Evolutionary conservation across 805 yeast genomes (phyloP).

Genomic region (Metschnikowia shivogae): DNA sequence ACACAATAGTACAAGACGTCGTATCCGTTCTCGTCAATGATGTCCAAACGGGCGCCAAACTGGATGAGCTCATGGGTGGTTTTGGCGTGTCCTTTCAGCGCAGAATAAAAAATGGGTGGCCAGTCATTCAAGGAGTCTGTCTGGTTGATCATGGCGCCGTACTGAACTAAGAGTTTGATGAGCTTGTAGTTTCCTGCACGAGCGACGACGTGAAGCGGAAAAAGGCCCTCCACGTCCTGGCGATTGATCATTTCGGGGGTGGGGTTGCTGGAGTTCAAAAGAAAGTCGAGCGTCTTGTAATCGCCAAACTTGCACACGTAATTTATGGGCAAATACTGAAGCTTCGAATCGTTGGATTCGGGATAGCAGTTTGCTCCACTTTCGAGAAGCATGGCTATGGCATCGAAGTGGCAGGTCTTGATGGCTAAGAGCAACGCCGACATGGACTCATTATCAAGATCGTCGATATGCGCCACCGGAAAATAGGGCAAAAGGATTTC

Average conservation of each 20-base stretch:
- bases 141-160: slow-evolving; percentile 72
- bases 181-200: slow-evolving; percentile 73
- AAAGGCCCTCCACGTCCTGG: slow-evolving; percentile 83
- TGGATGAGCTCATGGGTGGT: slow-evolving; percentile 69
- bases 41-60: slow-evolving; percentile 63
- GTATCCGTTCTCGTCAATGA: slow-evolving; percentile 74
- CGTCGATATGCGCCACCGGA: slow-evolving; percentile 39
- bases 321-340: slow-evolving; percentile 72
- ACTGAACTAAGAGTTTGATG: slow-evolving; percentile 61
- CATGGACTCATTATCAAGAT: slow-evolving; percentile 68
- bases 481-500: slow-evolving; percentile 37
- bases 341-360: slow-evolving; percentile 46
- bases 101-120: slow-evolving; percentile 92
- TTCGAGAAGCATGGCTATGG: slow-evolving; percentile 29
- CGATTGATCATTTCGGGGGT: slow-evolving; percentile 34
- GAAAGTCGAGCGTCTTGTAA: slow-evolving; percentile 58
- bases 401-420: slow-evolving; percentile 54
- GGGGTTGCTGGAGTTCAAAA: slow-evolving; percentile 42
- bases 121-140: slow-evolving; percentile 84
- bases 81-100: slow-evolving; percentile 72
- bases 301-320: slow-evolving; percentile 87
- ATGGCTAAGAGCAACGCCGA: slow-evolving; percentile 82
- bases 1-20: slow-evolving; percentile 85
- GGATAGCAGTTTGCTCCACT: slow-evolving; percentile 37
- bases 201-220: slow-evolving; percentile 85